Evolutionary conservation across 2,329 filamentous ascomycete species (phyloP), one percentile per base, ranked within the genome.

Genomic region (Plenodomus tracheiphilus): DNA sequence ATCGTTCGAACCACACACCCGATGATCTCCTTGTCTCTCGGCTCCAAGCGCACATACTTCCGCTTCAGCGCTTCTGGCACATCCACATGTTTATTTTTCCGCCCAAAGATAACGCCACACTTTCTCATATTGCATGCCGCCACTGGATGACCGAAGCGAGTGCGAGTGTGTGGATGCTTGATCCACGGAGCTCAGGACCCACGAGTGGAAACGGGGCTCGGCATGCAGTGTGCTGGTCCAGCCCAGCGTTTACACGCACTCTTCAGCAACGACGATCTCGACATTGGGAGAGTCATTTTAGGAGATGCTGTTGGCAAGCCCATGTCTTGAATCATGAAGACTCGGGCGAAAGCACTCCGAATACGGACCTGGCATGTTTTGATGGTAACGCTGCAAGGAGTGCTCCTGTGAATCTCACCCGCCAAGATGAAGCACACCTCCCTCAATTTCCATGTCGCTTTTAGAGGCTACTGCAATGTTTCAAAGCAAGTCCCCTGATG

Each of bases 391-490:
- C 28, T 4, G 28, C 28, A 15, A 32, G 13, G 6, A 15, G 9
- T 32, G 6, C 28, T 15, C 13, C 11, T 32, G 8, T 32, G 28
- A 10, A 32, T 32, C 6, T 32, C 28, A 32, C 28, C 28, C 13
- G 28, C 35, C 42, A 39, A 39, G 42, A 43, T 30, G 39, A 32
- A 32, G 4, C 28, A 32, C 28, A 32, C 7, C 36, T 37, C 43
- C 50, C 47, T 46, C 46, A 49, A 47, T 52, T 25, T 59, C 39
- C 38, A 44, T 28, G 2, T 20, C 30, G 10, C 43, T 37, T 17
- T 39, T 49, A 49, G 19, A 10, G 41, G 45, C 43, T 53, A 48
- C 41, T 28, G 32, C 20, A 35, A 39, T 53, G 52, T 61, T 62
- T 62, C 54, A 47, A 53, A 41, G 35, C 45, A 38, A 38, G 22